Conservation (phyloP, 257 asterid genomes). For the Solanum paucissectum region DNA sequence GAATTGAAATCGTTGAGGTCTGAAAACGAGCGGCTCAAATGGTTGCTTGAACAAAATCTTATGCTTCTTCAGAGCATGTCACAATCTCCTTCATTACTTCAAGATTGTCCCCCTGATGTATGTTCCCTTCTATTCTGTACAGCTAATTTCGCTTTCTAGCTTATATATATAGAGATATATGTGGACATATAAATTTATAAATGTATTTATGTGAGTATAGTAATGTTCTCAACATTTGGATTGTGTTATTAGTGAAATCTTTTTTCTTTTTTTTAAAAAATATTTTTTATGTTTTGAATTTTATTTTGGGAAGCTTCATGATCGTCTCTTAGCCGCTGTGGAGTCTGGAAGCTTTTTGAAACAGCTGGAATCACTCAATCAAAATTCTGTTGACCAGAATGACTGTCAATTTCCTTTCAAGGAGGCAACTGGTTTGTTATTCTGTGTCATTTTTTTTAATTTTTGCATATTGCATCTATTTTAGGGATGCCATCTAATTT, state of each 20-base stretch:
- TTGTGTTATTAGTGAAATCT: not conserved
- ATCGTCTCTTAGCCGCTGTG: constrained; percentile 47
- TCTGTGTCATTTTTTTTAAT: not conserved
- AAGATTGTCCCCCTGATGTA: constrained; percentile 70
- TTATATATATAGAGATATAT: not conserved
- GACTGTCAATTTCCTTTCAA: constrained; percentile 46
- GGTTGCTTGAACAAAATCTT: constrained; percentile 65
- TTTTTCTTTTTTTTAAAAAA: too few species aligned
- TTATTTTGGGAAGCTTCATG: constrained; percentile 34
- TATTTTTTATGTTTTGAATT: not conserved
- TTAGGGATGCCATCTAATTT: not conserved
- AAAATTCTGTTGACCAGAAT: constrained; percentile 14
- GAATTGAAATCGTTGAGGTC: constrained; percentile 40
- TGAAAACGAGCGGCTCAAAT: constrained; percentile 65
- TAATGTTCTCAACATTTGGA: not conserved
- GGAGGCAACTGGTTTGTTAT: constrained; percentile 51
- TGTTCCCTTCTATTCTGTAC: not conserved
- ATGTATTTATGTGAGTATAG: not conserved
- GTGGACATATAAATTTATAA: not conserved
- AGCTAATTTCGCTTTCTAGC: not conserved
- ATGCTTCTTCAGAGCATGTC: constrained; percentile 47
- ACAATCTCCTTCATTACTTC: constrained; percentile 32
- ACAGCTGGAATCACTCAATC: constrained; percentile 42
- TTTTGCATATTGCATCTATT: not conserved
- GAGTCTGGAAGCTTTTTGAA: constrained; percentile 46